Conservation (phyloP, 164 flowering plant species). For the Hamamelis virginiana region DNA sequence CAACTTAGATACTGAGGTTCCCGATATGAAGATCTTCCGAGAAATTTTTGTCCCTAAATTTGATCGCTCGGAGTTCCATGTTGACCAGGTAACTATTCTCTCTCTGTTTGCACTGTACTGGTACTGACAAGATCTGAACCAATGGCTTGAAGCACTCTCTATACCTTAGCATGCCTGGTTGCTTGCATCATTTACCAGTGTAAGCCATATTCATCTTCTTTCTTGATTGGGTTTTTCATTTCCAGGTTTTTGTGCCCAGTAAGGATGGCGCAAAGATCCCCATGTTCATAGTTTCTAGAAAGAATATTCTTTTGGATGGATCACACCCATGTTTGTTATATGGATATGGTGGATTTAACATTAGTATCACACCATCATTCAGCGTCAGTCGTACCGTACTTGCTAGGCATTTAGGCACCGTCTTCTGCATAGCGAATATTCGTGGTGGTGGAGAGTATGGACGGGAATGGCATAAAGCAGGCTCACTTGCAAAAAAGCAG, state of each 20-base stretch:
- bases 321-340: slow-evolving; percentile 90
- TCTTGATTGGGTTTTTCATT: slow-evolving; percentile 5
- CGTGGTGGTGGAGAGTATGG: slow-evolving; percentile 99
- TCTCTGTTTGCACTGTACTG: not conserved
- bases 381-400: slow-evolving; percentile 67
- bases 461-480: slow-evolving; percentile 99
- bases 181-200: not conserved
- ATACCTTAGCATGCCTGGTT: not conserved
- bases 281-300: slow-evolving; percentile 79
- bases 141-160: not conserved
- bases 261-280: slow-evolving; percentile 93
- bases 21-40: no score
- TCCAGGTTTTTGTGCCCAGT: slow-evolving; percentile 87
- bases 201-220: not conserved
- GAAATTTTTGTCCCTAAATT: slow-evolving; percentile 82
- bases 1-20: no score
- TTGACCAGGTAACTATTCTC: slow-evolving; percentile 66
- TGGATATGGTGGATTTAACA: slow-evolving; percentile 96
- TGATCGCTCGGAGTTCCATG: slow-evolving; percentile 76
- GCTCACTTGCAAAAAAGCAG: slow-evolving; percentile 84
- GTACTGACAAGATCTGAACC: no score
- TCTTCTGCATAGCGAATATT: slow-evolving; percentile 88
- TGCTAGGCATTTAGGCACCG: slow-evolving; percentile 69
- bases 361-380: slow-evolving; percentile 89
- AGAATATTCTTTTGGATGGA: slow-evolving; percentile 71